Base-by-base conservation (phyloP, 768 basidiomycete genomes). In the Lyophyllum decastes region DNA sequence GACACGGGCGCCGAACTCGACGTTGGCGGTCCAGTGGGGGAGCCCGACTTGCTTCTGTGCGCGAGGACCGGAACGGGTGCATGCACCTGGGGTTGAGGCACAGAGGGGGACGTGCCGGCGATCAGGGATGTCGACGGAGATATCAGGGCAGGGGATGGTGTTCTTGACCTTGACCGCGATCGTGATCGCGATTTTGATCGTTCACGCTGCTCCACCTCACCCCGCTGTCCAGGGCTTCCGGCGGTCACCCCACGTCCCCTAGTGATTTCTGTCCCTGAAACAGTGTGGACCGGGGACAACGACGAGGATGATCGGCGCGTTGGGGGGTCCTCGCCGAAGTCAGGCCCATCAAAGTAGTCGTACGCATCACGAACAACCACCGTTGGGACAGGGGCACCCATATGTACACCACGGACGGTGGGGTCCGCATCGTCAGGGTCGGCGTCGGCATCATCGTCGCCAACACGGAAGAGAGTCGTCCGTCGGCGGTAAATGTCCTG, bases 281-380 rank as follows among this genome's bases (percentile, higher is more conserved):
- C 26, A 41, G 19, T 34, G 34, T 48, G 53, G 49, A 61, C 54
- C 56, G 24, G 22, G 21, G 55, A 41, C 4, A 47, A 55, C 8
- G 61, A 53, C n/a, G 64, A 63, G n/a, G 48, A 58, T 33, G 55
- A 53, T 12, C 69, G 64, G 49, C 69, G 62, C 47, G 65, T 61
- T 64, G 70, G 66, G 55, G 75, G 81, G 58, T 82, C 83, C 52
- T 81, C 81, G 2, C 81, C 82, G 14, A 85, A 73, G 65, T 85
- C 83, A 9, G 85, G 79, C 1, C 82, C 84, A 10, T 72, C 80
- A 62, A 87, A 86, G 69, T 84, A 84, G 64, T 87, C 84, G 61
- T 82, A 83, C 16, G 82, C 81, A 60, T 76, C 76, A 22, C 55
- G 61, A 22, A 64, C 47, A 9, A 70, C 59, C 22, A 65, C 62